Base-by-base conservation (phyloP, 2,329 filamentous ascomycete genomes). In the Microcyclospora pomicola region DNA sequence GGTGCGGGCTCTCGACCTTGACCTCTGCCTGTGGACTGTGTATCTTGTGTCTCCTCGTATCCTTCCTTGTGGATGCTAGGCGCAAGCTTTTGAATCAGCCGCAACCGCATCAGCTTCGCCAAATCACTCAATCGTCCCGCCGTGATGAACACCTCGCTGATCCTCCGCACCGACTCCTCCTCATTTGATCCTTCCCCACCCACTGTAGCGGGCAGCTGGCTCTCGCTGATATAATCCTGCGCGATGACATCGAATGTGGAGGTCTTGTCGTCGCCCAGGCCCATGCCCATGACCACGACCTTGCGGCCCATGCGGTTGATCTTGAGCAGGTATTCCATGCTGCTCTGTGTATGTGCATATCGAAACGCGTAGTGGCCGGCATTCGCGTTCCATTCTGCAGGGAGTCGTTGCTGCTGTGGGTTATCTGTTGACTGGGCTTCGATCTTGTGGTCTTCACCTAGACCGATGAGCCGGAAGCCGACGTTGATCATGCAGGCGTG, bases 261-360 rank as follows among this genome's bases (percentile, higher is more conserved):
- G 37, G 87, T 91, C 48, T 76, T 79, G 53, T 95, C 86, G 54
- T 87, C 81, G 16, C 81, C 82, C 12, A 87, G 60, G 1, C 75
- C 85, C 31, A 93, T 68, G 3, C 80, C 87, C 50, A 85, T 76
- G 30, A 95, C 69, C 43, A 94, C 78, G n/a, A 82, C 80, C 55
- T 88, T 93, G 50, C 71, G 71, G 32, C 87, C 86, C 50, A 95
- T 71, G 37, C 85, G 75, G 58, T 80, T 85, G 44, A 93, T 64
- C 56, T 86, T 88, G 48, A 95, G 59, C 19, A 94, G 68, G 55
- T 82, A 94, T 42, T 80, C 74, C 73, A 87, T 83, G 12, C 85
- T 78, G 0, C 85, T 93, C 56, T 93, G 83, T 15, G 74, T 68
- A 59, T 95, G 87, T 3, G 77, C 75, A 64, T 96, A 96, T 45